Evolutionary conservation across 768 basidiomycete genomes (phyloP).

Genomic region (Tubosaeta sp.): DNA sequence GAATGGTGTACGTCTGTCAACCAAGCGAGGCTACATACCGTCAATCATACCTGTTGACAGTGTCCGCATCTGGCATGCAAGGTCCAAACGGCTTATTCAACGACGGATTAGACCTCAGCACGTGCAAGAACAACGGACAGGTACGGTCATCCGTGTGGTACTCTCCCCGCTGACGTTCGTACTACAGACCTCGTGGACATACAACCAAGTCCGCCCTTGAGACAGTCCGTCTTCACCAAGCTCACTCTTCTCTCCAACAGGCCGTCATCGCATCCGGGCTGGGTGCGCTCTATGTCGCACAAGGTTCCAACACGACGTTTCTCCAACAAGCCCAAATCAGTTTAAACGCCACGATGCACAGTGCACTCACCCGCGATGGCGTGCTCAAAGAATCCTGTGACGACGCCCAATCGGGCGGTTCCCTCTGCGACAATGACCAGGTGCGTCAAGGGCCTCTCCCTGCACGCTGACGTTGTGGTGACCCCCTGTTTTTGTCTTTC

Average conservation of each 20-base stretch:
- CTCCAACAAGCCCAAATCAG: conserved; percentile 49
- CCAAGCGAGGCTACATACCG: background rate
- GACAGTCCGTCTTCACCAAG: background rate
- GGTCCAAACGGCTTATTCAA: conserved; percentile 29
- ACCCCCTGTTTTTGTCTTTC: background rate
- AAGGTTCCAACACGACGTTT: conserved; percentile 32
- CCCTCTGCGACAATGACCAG: conserved; percentile 46
- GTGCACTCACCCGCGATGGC: conserved; percentile 33
- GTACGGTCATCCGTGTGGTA: background rate
- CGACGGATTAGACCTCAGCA: conserved; percentile 21
- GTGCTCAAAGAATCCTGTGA: conserved; percentile 54
- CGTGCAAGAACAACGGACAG: conserved; percentile 27
- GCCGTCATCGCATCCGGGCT: conserved; percentile 54
- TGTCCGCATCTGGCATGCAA: conserved; percentile 26
- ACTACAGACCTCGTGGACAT: conserved; percentile 52
- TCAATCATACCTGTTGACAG: conserved; percentile 6
- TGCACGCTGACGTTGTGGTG: background rate
- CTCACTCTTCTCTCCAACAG: conserved; percentile 21
- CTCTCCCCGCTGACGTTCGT: background rate
- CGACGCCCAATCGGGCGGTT: conserved; percentile 34
- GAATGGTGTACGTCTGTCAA: conserved; percentile 25
- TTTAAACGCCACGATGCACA: conserved; percentile 45
- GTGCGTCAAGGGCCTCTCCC: conserved; percentile 8
- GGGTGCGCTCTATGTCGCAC: conserved; percentile 41
- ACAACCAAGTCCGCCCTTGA: conserved; percentile 43